These are phyloP conservation scores for Thalassiosira profunda DNA, from an alignment of 108 stramenopile genomes.

Conservation along the genomic window DNA sequence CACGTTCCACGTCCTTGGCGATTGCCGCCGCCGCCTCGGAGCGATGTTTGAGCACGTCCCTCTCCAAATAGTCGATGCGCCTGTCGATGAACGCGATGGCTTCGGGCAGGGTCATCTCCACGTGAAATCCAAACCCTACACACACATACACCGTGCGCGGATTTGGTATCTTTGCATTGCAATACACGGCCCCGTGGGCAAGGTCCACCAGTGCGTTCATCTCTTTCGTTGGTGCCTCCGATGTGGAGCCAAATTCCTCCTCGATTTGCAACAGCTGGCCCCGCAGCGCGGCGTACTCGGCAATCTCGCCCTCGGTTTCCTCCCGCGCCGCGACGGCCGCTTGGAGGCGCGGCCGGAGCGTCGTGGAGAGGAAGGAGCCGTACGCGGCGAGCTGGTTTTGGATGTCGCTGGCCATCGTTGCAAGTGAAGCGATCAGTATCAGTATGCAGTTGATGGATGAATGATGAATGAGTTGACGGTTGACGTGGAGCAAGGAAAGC, in stretches of 20 bases:
- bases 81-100: constrained; percentile 58
- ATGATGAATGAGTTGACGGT: too few relatives aligned
- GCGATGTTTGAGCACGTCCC: constrained; percentile 33
- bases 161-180: constrained; percentile 55
- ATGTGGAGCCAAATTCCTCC: neutral
- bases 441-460: too few relatives aligned
- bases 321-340: constrained; percentile 38
- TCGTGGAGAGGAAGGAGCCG: constrained; percentile 36
- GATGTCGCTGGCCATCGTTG: constrained; percentile 26
- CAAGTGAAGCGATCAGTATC: too few relatives aligned
- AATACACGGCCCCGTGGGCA: constrained; percentile 56
- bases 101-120: constrained; percentile 64
- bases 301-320: constrained; percentile 45
- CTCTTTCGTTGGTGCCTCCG: neutral
- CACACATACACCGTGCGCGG: constrained; percentile 57
- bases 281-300: constrained; percentile 37
- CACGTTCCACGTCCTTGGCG: constrained; percentile 47
- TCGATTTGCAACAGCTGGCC: constrained; percentile 22
- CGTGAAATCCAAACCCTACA: constrained; percentile 81
- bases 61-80: constrained; percentile 50
- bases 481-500: too few relatives aligned
- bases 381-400: constrained; percentile 40
- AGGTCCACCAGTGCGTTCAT: constrained; percentile 52
- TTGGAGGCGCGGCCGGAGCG: constrained; percentile 50
- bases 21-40: constrained; percentile 36